phyloP scores from a whole-genome alignment of 805 yeast species.

The Helenozyma rhizophorensis region DNA sequence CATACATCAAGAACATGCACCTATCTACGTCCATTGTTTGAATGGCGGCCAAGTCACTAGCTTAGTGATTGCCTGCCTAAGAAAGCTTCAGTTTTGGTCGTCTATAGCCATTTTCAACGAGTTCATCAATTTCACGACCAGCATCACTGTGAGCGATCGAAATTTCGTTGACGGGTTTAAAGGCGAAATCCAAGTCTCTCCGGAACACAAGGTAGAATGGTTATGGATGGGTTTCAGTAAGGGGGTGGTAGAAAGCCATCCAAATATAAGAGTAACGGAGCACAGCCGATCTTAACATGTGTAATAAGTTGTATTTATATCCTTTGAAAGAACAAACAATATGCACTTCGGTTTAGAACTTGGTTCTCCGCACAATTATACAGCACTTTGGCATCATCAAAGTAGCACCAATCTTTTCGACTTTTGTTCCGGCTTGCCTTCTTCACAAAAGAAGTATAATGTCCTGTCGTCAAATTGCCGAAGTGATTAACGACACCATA shows the following conservation, averaged over 20 bases:
- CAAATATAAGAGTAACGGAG: slow-evolving; percentile 36
- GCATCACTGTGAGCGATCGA: slow-evolving; percentile 78
- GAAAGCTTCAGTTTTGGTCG: slow-evolving; percentile 86
- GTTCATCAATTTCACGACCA: slow-evolving; percentile 70
- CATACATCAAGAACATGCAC: slow-evolving; percentile 55
- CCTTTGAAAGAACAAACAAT: slow-evolving; percentile 73
- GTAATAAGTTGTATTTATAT: background rate
- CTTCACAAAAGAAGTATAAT: slow-evolving; percentile 77
- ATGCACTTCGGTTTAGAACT: slow-evolving; percentile 72
- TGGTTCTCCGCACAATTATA: slow-evolving; percentile 45
- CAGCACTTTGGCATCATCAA: slow-evolving; percentile 73
- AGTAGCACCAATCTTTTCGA: slow-evolving; percentile 68
- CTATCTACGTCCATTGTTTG: slow-evolving; percentile 79
- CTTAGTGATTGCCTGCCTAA: slow-evolving; percentile 76
- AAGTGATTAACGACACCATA: slow-evolving; percentile 82
- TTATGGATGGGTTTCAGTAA: slow-evolving; percentile 61
- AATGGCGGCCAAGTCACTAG: slow-evolving; percentile 89
- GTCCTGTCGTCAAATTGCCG: slow-evolving; percentile 83
- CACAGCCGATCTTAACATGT: background rate
- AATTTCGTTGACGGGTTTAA: slow-evolving; percentile 76
- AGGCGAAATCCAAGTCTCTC: slow-evolving; percentile 53
- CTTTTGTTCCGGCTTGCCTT: slow-evolving; percentile 43
- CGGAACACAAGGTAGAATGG: slow-evolving; percentile 51
- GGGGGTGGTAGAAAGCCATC: slow-evolving; percentile 56
- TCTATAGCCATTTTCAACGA: slow-evolving; percentile 84